phyloP scores from a whole-genome alignment of 805 yeast species.

The Priceomyces haplophilus region DNA sequence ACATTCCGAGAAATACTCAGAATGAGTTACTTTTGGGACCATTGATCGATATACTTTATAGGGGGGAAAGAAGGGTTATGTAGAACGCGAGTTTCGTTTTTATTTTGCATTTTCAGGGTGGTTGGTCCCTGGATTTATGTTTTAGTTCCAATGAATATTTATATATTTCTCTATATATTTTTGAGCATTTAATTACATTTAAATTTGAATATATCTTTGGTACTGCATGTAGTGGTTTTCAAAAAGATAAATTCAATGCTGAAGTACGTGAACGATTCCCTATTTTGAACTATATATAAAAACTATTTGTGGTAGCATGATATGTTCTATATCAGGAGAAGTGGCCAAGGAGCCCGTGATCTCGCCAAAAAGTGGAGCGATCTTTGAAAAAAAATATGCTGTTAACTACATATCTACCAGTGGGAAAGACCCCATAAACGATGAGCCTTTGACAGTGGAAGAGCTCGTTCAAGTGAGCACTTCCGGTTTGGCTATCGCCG shows the following conservation, averaged over 20 bases:
- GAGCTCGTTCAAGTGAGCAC: conserved; percentile 51
- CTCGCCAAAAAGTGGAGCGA: conserved; percentile 64
- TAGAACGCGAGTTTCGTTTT: background rate
- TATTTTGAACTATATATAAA: no score
- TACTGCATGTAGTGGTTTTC: background rate
- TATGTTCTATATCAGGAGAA: conserved; percentile 59
- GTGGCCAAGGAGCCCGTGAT: conserved; percentile 70
- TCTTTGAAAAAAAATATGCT: conserved; percentile 66
- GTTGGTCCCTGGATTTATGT: no score
- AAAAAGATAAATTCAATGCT: background rate
- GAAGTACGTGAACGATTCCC: background rate
- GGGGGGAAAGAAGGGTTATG: background rate
- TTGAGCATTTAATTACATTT: background rate
- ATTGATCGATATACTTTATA: background rate
- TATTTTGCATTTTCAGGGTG: background rate
- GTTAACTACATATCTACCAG: conserved; percentile 60
- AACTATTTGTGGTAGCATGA: conserved; percentile 10
- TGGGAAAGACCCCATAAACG: conserved; percentile 73
- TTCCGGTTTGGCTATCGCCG: conserved; percentile 19
- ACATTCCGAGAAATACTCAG: background rate
- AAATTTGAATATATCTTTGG: background rate
- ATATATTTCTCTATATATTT: background rate
- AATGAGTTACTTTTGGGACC: background rate
- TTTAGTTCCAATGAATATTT: background rate
- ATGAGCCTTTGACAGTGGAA: conserved; percentile 53